These are phyloP conservation scores for Heterobasidion occidentale DNA, from an alignment of 1,284 basidiomycete species.

Conservation along the genomic window DNA sequence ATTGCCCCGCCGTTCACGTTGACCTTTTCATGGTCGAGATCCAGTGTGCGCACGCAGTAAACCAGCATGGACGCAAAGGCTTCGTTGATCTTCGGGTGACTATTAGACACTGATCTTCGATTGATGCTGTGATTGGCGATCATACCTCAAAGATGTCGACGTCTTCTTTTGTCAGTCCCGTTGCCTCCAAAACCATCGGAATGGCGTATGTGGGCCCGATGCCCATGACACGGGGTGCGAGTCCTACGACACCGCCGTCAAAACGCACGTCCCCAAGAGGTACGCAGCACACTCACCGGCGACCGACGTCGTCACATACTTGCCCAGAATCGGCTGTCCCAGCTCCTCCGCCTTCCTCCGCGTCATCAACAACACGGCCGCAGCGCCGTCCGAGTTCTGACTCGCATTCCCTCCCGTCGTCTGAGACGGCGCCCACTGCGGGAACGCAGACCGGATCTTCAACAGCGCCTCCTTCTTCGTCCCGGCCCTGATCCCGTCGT, in stretches of 20 bases:
- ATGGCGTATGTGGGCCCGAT: slow-evolving; percentile 73
- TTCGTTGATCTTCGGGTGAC: slow-evolving; percentile 68
- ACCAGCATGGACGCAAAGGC: slow-evolving; percentile 87
- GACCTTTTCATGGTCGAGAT: slow-evolving; percentile 65
- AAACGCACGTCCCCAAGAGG: background rate
- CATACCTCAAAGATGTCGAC: slow-evolving; percentile 77
- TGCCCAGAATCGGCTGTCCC: slow-evolving; percentile 68
- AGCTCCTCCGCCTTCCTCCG: slow-evolving; percentile 77
- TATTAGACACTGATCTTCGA: background rate
- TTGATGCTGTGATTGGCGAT: background rate
- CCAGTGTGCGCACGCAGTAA: slow-evolving; percentile 71
- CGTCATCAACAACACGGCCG: slow-evolving; percentile 84
- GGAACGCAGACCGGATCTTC: slow-evolving; percentile 77
- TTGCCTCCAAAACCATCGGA: slow-evolving; percentile 55
- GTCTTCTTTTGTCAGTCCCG: slow-evolving; percentile 60
- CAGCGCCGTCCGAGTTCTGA: slow-evolving; percentile 85
- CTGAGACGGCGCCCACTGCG: slow-evolving; percentile 73
- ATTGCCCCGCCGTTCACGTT: slow-evolving; percentile 91
- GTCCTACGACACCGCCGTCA: slow-evolving; percentile 29
- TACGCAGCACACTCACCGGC: slow-evolving; percentile 3
- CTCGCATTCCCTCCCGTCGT: slow-evolving; percentile 90
- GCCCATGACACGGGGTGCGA: slow-evolving; percentile 80
- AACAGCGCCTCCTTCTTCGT: slow-evolving; percentile 65
- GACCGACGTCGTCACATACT: slow-evolving; percentile 49
- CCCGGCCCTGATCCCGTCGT: slow-evolving; percentile 78